A percentile compares a stretch with the other conserved stretches of the same genome.
These are phyloP conservation scores for Lomentospora prolificans DNA, from an alignment of 2,329 filamentous ascomycete genomes.

Conservation along the genomic window DNA sequence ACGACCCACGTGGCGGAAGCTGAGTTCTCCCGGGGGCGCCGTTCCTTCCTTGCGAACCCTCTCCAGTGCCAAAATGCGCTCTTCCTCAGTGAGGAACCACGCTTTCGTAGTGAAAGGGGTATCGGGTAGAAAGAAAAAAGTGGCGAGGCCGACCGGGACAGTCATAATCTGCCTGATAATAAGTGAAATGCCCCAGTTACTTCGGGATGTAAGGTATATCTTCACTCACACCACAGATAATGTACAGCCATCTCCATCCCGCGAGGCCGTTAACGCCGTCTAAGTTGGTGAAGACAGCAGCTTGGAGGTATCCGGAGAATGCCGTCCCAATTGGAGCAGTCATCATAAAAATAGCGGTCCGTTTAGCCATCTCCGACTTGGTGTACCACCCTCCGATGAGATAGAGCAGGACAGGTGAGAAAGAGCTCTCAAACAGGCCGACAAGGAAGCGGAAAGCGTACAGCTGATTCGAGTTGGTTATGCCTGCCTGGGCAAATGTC, in stretches of 20 bases:
- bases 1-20: neutral
- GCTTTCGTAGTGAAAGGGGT: conserved; percentile 15
- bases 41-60: conserved; percentile 5
- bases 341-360: conserved; percentile 48
- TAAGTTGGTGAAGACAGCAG: conserved; percentile 17
- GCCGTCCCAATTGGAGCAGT: conserved; percentile 38
- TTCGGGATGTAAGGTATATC: neutral
- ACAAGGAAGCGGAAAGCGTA: conserved; percentile 43
- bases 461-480: conserved; percentile 25
- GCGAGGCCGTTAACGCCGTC: conserved; percentile 22
- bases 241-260: conserved; percentile 28
- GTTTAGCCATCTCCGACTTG: conserved; percentile 44
- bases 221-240: conserved; percentile 12
- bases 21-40: neutral
- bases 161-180: conserved; percentile 3
- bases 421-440: conserved; percentile 44
- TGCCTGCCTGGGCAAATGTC: conserved; percentile 30
- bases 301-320: conserved; percentile 25
- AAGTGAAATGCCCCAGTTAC: neutral
- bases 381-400: conserved; percentile 51
- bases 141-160: conserved; percentile 29
- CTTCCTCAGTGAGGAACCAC: conserved; percentile 5
- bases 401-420: conserved; percentile 44
- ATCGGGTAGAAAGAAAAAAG: conserved; percentile 38
- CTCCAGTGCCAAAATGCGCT: conserved; percentile 1